Percentiles rank a stretch among this genome's conserved stretches.
These are phyloP conservation scores for Syzygium oleosum DNA, from an alignment of 345 rosid genomes.

Conservation along the genomic window DNA sequence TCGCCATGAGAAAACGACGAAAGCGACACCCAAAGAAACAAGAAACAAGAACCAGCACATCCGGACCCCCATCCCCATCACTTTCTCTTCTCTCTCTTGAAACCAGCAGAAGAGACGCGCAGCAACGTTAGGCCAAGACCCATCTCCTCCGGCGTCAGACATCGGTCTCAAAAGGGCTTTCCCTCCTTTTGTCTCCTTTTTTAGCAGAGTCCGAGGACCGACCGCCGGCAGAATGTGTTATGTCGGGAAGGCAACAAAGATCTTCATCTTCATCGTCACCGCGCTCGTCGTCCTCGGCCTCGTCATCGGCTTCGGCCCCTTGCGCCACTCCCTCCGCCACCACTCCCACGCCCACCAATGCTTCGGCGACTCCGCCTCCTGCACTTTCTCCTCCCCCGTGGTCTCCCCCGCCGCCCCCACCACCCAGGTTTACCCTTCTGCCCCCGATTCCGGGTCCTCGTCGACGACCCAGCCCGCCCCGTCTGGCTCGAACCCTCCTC, in stretches of 20 bases:
- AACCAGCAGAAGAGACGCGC: background rate
- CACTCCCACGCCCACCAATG: constrained; percentile 32
- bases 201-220: background rate
- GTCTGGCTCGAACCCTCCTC: constrained; percentile 6
- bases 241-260: constrained; percentile 98
- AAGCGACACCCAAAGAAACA: background rate
- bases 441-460: constrained; percentile 16
- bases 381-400: constrained; percentile 27
- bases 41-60: background rate
- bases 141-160: background rate
- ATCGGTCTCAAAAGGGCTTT: background rate
- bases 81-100: background rate
- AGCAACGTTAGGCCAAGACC: background rate
- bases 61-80: background rate
- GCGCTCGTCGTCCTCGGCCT: constrained; percentile 60
- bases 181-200: background rate
- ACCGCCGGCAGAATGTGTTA: constrained; percentile 39
- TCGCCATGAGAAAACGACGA: background rate
- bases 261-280: constrained; percentile 87
- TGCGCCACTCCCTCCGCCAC: constrained; percentile 34
- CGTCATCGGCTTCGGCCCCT: constrained; percentile 53
- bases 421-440: constrained; percentile 10
- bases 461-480: constrained; percentile 1
- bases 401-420: constrained; percentile 37
- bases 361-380: constrained; percentile 47